phyloP scores from a whole-genome alignment of 83 land plant genomes.

The Picea mariana region DNA sequence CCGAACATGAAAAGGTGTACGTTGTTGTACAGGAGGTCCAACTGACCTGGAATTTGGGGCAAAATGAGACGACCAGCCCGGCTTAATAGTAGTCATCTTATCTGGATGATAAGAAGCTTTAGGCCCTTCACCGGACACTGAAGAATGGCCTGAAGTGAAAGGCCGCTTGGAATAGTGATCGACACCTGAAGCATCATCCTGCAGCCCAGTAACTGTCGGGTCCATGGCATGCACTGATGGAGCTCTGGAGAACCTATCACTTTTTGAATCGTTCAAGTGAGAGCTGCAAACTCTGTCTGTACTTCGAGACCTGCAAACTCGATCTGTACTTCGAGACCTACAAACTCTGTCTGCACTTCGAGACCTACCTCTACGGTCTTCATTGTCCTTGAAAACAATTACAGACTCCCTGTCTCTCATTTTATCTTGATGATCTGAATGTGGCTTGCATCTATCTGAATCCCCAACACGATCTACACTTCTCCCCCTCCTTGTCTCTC shows the following conservation, averaged over 20 bases:
- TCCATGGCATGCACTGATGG: neutral
- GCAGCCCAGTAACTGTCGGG: neutral
- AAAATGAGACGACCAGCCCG: slow-evolving; percentile 5
- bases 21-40: neutral
- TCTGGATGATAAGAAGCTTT: neutral
- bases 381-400: slow-evolving; percentile 1
- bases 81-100: neutral
- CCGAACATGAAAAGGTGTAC: neutral
- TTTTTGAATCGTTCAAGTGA: neutral
- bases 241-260: slow-evolving; percentile 15
- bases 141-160: neutral
- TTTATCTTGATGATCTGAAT: neutral
- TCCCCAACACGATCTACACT: neutral
- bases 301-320: slow-evolving; percentile 7
- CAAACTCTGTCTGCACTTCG: slow-evolving; percentile 8
- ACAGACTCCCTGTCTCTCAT: neutral
- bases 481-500: neutral
- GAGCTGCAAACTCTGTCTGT: neutral
- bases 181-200: slow-evolving; percentile 10
- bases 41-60: slow-evolving; percentile 2
- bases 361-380: neutral
- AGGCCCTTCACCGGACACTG: neutral
- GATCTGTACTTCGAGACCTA: neutral
- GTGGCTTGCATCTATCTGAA: neutral
- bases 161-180: slow-evolving; percentile 10